Conservation (phyloP, 2,329 filamentous ascomycete genomes). For the Hypomyces perniciosus region DNA sequence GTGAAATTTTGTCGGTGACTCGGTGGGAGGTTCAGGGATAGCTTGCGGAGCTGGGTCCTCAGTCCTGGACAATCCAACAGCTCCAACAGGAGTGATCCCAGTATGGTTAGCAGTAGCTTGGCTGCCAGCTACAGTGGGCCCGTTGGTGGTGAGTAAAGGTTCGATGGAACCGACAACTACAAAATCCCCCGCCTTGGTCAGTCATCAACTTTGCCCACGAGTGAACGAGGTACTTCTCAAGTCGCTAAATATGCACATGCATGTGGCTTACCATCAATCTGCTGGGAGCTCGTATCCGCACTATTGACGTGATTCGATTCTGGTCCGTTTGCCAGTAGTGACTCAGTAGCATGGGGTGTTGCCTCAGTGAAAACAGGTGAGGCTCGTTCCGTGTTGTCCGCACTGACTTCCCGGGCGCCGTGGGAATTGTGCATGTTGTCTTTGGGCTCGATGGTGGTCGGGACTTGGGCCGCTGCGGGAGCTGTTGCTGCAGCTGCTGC, state of each 20-base stretch:
- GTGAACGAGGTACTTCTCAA: background rate
- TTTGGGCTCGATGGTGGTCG: background rate
- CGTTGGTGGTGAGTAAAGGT: background rate
- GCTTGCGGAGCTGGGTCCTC: background rate
- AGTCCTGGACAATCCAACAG: slow-evolving; percentile 4
- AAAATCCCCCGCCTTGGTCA: background rate
- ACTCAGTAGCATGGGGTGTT: slow-evolving; percentile 6
- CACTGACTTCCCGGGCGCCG: background rate
- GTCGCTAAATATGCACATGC: background rate
- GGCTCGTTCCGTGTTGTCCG: slow-evolving; percentile 3
- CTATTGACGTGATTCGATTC: background rate
- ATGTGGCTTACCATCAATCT: slow-evolving; percentile 6
- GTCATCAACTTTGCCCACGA: background rate
- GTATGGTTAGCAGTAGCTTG: background rate
- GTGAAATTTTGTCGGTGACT: slow-evolving; percentile 4
- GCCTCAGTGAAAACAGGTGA: slow-evolving; percentile 1
- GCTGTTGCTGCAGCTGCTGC: slow-evolving; percentile 27
- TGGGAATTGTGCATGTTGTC: background rate
- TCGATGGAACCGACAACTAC: slow-evolving; percentile 2
- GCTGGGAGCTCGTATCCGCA: slow-evolving; percentile 1
- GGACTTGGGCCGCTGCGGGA: slow-evolving; percentile 16
- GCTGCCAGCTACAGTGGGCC: background rate
- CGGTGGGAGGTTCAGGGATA: slow-evolving; percentile 6
- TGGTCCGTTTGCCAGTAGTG: background rate
- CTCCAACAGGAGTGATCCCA: background rate